Base-by-base conservation (phyloP, 371 early-diverging fungal species). In the Mucor velutinosus region DNA sequence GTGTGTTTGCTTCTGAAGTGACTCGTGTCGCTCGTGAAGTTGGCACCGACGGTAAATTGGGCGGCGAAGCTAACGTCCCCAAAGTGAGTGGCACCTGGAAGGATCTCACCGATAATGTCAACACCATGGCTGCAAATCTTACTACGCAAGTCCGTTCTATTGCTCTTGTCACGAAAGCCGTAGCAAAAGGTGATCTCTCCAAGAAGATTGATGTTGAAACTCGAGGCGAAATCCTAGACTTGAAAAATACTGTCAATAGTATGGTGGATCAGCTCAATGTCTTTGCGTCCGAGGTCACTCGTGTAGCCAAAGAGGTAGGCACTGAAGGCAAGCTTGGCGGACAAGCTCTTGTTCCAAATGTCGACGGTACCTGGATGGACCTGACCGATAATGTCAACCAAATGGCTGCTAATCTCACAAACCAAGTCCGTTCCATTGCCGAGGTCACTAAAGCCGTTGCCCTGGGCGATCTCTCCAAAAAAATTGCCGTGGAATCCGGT, bases 101-200 rank as follows among this genome's bases (percentile, higher is more conserved):
- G 56, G 89, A 86, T 45, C 74, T 90, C 19, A 90, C 91, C 2
- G 84, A 86, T 29, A 89, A 86, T 56, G 87, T 89, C 57, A 89
- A 89, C 57, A 67, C 76, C 51, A 70, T 89, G 90, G 90, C 90
- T 0, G 64, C 80, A 47, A 89, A 89, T 56, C 66, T 89, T 1
- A 89, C 90, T 4, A 78, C 77, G 6, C 90, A 89, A 73, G 89
- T 90, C 8, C 73, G 81, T n/a, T 82, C 84, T 7, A 90, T 90
- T 56, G 86, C 86, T 1, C 61, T 62, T 4, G 88, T 88, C 21
- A 83, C 81, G 1, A 88, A 76, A 11, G 88, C 88, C 0, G 83
- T 88, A 7, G 85, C 88, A 76, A 49, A 72, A 49, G 73, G 73
- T 15, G 86, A 88, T 60, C 69, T 84, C 3, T 66, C 72, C n/a